phyloP scores from a whole-genome alignment of 129 eudicot species.

The Heracleum sosnowskyi region DNA sequence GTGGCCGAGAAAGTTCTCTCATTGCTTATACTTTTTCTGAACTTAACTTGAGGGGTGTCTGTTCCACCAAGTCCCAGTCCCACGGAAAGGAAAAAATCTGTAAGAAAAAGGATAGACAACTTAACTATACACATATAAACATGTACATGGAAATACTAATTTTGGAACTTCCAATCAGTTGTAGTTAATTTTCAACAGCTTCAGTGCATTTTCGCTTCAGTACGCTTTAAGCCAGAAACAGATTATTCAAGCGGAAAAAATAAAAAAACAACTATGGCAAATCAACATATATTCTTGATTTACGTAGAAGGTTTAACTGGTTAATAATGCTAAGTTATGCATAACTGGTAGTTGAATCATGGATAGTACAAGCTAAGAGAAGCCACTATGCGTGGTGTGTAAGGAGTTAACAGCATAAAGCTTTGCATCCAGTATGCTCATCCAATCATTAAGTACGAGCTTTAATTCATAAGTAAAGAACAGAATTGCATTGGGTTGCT shows the following conservation, averaged over 20 bases:
- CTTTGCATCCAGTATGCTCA: not conserved
- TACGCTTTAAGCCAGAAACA: not conserved
- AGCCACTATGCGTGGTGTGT: not conserved
- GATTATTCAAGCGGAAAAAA: not conserved
- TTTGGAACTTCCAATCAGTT: not conserved
- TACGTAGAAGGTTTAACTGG: not conserved
- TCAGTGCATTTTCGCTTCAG: not conserved
- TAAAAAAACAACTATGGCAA: not conserved
- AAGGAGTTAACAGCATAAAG: not conserved
- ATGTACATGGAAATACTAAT: not conserved
- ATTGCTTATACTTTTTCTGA: constrained; percentile 80
- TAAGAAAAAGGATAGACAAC: constrained; percentile 8
- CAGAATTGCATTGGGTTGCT: not conserved
- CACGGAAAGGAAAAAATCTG: constrained; percentile 82
- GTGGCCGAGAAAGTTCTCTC: constrained; percentile 96
- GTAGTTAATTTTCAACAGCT: not conserved
- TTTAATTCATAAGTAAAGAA: not conserved
- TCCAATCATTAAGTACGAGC: not conserved
- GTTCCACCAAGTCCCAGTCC: constrained; percentile 94
- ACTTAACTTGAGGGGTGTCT: constrained; percentile 57
- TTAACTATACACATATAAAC: not conserved
- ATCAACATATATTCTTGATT: not conserved
- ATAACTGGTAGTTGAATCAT: not conserved
- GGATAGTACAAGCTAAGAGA: not conserved
- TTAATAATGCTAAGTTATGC: not conserved